A percentile compares a stretch with the other conserved stretches of the same genome.
phyloP scores from a whole-genome alignment of 106 monocot genomes.

The Acanthochlamys bracteata region DNA sequence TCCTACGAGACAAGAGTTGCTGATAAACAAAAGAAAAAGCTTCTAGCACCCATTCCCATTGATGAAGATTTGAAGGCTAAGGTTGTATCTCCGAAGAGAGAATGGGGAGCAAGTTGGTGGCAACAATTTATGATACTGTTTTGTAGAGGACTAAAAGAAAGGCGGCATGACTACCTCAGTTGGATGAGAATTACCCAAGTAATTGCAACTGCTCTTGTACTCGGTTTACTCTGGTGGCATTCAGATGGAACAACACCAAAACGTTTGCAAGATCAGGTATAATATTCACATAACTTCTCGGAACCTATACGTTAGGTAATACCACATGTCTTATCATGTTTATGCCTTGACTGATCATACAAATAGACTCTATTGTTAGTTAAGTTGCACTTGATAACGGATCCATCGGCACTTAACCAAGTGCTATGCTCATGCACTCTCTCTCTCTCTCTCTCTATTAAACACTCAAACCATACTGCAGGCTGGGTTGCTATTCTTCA shows the following conservation, averaged over 20 bases:
- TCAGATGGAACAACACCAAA: slow-evolving; percentile 45
- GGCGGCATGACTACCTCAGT: slow-evolving; percentile 81
- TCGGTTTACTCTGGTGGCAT: slow-evolving; percentile 93
- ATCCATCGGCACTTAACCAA: no score
- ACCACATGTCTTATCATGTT: no score
- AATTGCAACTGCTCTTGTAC: slow-evolving; percentile 66
- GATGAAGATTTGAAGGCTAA: slow-evolving; percentile 53
- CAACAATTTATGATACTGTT: slow-evolving; percentile 69
- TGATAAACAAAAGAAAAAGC: slow-evolving; percentile 43
- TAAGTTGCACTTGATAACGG: no score
- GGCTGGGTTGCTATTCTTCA: slow-evolving; percentile 80
- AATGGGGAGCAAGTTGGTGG: slow-evolving; percentile 85
- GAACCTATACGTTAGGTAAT: no score
- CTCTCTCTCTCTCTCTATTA: no score
- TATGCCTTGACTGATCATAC: no score
- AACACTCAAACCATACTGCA: no score
- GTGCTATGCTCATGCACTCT: no score
- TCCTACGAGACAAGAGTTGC: slow-evolving; percentile 68
- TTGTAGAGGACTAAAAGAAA: slow-evolving; percentile 73
- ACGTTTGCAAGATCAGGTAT: slow-evolving; percentile 83
- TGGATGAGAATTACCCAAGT: slow-evolving; percentile 91
- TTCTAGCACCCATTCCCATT: slow-evolving; percentile 33
- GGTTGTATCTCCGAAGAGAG: slow-evolving; percentile 39
- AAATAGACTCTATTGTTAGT: no score
- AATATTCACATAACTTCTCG: background rate